These are phyloP conservation scores for Gaeumannomyces tritici DNA, from an alignment of 2,329 filamentous ascomycete species.

Conservation along the genomic window DNA sequence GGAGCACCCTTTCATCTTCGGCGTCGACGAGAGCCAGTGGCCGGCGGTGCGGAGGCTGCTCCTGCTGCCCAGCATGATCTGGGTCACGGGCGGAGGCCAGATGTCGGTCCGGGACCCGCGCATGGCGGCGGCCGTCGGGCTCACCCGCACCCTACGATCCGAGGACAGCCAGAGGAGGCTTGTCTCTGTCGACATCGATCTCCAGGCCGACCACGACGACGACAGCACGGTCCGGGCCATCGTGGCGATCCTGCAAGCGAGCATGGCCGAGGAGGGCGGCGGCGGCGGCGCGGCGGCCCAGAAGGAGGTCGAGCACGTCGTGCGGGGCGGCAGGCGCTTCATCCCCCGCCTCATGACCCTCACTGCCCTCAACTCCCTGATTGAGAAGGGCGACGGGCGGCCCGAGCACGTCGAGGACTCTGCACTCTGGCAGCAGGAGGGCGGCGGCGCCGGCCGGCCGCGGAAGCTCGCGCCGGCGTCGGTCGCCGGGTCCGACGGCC, in stretches of 20 bases:
- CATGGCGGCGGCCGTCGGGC: conserved; percentile 30
- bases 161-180: conserved; percentile 34
- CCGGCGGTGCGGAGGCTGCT: conserved; percentile 28
- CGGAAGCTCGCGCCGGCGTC: conserved; percentile 10
- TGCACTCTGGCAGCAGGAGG: not conserved
- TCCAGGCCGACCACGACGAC: not conserved
- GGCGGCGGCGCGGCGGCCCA: too few relatives aligned
- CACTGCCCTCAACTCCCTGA: conserved; percentile 28
- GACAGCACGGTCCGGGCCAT: not conserved
- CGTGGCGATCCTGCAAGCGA: not conserved
- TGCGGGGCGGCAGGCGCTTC: conserved; percentile 3
- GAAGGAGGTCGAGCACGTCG: conserved; percentile 26
- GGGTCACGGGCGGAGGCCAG: conserved; percentile 35
- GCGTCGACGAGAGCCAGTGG: conserved; percentile 29
- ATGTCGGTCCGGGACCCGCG: conserved; percentile 22
- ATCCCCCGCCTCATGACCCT: conserved; percentile 35
- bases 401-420: conserved; percentile 3
- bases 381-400: conserved; percentile 22
- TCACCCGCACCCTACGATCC: conserved; percentile 38
- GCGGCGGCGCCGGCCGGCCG: too few relatives aligned
- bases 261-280: not conserved
- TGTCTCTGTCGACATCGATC: conserved; percentile 30
- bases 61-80: conserved; percentile 29
- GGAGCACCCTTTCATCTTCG: conserved; percentile 21
- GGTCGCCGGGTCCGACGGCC: conserved; percentile 6